Evolutionary conservation across 257 asterid genomes (phyloP), one percentile per base, ranked within the genome.

Genomic region (Ilex aquifolium): DNA sequence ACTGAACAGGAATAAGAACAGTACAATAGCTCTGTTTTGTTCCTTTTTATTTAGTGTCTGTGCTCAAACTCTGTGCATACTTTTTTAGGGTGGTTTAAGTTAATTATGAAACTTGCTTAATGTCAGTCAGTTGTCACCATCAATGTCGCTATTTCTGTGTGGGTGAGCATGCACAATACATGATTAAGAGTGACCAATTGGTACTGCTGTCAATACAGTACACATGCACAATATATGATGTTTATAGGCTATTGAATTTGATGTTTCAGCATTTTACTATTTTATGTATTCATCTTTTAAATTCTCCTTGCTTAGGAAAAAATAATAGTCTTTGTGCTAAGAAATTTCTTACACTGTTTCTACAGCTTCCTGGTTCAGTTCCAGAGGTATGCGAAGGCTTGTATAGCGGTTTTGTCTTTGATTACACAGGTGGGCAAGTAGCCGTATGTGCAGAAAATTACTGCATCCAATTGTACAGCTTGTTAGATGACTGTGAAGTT

Each of bases 371-470:
- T 42, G 79, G 82, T 75, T 80, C 85, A 53, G 60, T 65, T 57
- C 65, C 67, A 73, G 83, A 78, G 52, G 67, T 67, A 59, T 80
- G 60, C 53, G 82, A 80, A 53, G 84, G 87, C 60, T 57, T 70
- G 66, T 80, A 83, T 66, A 71, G 83, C 8, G 80, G 67, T 44
- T 65, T 79, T 68, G 87, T 64, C 74, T 71, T 93, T 65, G 76
- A 83, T 76, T 74, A 70, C 79, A 63, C 82, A 56, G 56, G 73
- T 61, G 96, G 90, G 59, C 52, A 85, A 71, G 82, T 82, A 74
- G 95, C 96, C 71, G 79, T 89, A 62, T 78, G 90, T 55, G 75
- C 99, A 6, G 97, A 93, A 73, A 87, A 88, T 71, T 90, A 85
- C 78, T 72, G 95, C 59, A 72, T 93, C 69, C 99, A 93, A 70